phyloP scores from a whole-genome alignment of 169 alveolate species.

The Theileria parva region DNA sequence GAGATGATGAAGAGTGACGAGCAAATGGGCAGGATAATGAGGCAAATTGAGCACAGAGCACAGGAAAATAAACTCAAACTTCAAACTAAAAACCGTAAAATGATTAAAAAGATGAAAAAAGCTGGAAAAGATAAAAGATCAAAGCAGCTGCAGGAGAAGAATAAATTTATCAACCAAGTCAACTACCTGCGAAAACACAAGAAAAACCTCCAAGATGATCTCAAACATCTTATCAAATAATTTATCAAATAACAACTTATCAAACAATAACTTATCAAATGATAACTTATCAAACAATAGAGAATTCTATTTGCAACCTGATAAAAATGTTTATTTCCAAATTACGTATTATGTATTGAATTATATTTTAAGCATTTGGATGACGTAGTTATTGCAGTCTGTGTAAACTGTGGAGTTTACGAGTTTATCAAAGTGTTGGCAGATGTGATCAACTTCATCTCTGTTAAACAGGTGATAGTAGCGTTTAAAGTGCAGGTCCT shows the following conservation, averaged over 20 bases:
- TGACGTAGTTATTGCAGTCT: constrained; percentile 57
- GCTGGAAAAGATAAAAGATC: constrained; percentile 24
- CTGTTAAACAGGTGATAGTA: constrained; percentile 59
- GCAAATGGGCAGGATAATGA: constrained; percentile 46
- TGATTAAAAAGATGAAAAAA: neutral
- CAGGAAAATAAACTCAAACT: constrained; percentile 10
- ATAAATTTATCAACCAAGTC: constrained; percentile 55
- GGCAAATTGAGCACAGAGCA: neutral
- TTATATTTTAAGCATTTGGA: constrained; percentile 20
- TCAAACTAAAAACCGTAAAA: neutral
- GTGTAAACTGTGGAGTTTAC: constrained; percentile 16
- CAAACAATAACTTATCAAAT: too few species aligned
- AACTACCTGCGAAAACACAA: neutral
- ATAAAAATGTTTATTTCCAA: too few species aligned
- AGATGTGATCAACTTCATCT: constrained; percentile 46
- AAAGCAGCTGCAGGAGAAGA: constrained; percentile 47
- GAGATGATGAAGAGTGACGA: constrained; percentile 62
- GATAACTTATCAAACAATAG: too few species aligned
- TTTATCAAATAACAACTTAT: too few species aligned
- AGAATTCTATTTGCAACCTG: too few species aligned
- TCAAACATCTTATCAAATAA: too few species aligned
- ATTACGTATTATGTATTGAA: too few species aligned
- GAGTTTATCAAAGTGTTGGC: constrained; percentile 20
- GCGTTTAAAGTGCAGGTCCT: constrained; percentile 7
- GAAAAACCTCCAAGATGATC: too few species aligned